These are phyloP conservation scores for Talaromyces amestolkiae DNA, from an alignment of 2,329 filamentous ascomycete species.

Conservation along the genomic window DNA sequence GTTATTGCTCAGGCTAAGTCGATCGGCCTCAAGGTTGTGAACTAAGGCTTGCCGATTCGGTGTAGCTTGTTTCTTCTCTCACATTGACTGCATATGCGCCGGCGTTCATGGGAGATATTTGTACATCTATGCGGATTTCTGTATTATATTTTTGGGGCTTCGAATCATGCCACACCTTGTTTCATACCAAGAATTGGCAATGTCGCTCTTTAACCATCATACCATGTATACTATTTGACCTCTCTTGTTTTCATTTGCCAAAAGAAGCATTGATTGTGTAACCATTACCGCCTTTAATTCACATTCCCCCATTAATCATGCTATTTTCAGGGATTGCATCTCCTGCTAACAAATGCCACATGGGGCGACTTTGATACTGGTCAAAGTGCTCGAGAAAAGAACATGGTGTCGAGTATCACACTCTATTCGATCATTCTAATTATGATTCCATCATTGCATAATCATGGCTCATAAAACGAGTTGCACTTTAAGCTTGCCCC, in stretches of 20 bases:
- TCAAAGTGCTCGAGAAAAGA: neutral
- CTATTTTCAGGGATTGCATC: too few species aligned
- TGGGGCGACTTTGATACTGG: neutral
- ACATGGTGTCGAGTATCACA: neutral
- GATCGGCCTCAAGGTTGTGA: conserved; percentile 69
- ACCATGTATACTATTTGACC: neutral
- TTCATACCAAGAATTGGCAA: neutral
- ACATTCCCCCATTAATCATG: neutral
- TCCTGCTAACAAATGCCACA: neutral
- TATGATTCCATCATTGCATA: neutral
- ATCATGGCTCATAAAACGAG: neutral
- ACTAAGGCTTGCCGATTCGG: neutral
- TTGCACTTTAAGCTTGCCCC: conserved; percentile 43
- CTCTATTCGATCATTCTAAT: neutral
- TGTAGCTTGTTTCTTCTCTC: neutral
- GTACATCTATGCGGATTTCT: neutral
- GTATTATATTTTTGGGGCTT: neutral
- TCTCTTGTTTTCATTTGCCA: neutral
- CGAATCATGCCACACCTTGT: neutral
- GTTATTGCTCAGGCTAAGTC: conserved; percentile 74
- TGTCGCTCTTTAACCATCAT: neutral
- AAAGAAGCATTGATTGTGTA: neutral
- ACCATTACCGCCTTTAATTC: neutral
- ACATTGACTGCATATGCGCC: conserved; percentile 4
- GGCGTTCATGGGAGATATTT: neutral